Conservation (phyloP, 1,139 yeast species). For the Sugiyamaella castrensis region DNA sequence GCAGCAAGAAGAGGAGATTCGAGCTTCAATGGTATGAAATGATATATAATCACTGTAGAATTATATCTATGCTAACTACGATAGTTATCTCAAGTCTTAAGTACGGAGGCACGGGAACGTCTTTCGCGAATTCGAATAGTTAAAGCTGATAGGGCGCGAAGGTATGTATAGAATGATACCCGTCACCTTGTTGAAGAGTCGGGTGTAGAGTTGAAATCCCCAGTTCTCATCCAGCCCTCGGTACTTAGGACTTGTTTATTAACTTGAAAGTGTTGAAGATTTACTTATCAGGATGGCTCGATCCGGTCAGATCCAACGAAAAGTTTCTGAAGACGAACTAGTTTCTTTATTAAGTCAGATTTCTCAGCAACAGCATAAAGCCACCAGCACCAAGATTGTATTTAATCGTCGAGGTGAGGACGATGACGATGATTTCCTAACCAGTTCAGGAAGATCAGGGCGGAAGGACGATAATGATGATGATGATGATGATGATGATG, state of each 20-base stretch:
- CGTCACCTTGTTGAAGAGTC: too few species aligned
- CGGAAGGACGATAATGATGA: constrained; percentile 25
- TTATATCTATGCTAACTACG: constrained; percentile 45
- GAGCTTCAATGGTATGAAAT: constrained; percentile 33
- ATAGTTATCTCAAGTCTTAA: constrained; percentile 64
- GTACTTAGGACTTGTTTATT: neutral
- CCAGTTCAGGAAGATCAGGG: neutral
- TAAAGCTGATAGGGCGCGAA: constrained; percentile 83
- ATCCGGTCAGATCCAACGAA: constrained; percentile 71
- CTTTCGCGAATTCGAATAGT: constrained; percentile 84
- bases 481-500: constrained; percentile 36
- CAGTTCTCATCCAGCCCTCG: too few species aligned
- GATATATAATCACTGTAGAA: constrained; percentile 32
- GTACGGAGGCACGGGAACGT: constrained; percentile 83
- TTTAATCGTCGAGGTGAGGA: constrained; percentile 30
- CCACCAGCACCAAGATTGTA: constrained; percentile 59
- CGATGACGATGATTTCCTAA: constrained; percentile 24
- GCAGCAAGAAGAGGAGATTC: constrained; percentile 35
- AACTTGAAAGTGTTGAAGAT: constrained; percentile 58
- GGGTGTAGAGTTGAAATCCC: too few species aligned
- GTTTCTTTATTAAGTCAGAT: constrained; percentile 81
- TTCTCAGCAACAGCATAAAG: constrained; percentile 70
- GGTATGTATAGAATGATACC: constrained; percentile 33
- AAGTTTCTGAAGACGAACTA: constrained; percentile 73
- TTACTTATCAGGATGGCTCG: constrained; percentile 70